phyloP scores from a whole-genome alignment of 257 asterid genomes.

The Paulownia fortunei region DNA sequence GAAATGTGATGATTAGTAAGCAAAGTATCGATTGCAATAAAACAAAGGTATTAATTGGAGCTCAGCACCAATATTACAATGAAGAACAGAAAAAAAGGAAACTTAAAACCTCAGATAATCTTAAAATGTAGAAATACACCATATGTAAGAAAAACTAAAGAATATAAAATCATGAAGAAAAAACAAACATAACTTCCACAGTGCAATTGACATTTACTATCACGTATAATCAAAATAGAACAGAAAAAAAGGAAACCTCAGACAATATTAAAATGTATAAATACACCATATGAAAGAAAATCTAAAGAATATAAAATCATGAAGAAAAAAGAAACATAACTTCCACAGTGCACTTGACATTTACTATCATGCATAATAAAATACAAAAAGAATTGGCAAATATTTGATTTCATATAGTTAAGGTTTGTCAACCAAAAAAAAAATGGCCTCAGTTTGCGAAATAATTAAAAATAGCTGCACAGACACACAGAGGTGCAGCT shows the following conservation, averaged over 20 bases:
- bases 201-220: slow-evolving; percentile 12
- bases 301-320: slow-evolving; percentile 1
- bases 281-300: slow-evolving; percentile 2
- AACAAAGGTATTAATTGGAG: neutral
- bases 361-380: neutral
- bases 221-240: neutral
- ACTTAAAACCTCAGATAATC: slow-evolving; percentile 15
- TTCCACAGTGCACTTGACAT: neutral
- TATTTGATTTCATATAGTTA: neutral
- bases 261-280: neutral
- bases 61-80: slow-evolving; percentile 11
- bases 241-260: slow-evolving; percentile 9
- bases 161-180: slow-evolving; percentile 6
- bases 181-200: neutral
- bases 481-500: neutral
- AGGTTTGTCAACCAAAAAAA: neutral
- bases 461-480: neutral
- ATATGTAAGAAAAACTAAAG: slow-evolving; percentile 1
- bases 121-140: slow-evolving; percentile 9
- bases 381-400: neutral
- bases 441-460: neutral
- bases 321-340: neutral
- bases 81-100: slow-evolving; percentile 11
- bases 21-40: slow-evolving; percentile 9
- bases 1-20: slow-evolving; percentile 34